phyloP scores from a whole-genome alignment of 2,329 filamentous ascomycete species.

The Ophiostoma angusticollis region DNA sequence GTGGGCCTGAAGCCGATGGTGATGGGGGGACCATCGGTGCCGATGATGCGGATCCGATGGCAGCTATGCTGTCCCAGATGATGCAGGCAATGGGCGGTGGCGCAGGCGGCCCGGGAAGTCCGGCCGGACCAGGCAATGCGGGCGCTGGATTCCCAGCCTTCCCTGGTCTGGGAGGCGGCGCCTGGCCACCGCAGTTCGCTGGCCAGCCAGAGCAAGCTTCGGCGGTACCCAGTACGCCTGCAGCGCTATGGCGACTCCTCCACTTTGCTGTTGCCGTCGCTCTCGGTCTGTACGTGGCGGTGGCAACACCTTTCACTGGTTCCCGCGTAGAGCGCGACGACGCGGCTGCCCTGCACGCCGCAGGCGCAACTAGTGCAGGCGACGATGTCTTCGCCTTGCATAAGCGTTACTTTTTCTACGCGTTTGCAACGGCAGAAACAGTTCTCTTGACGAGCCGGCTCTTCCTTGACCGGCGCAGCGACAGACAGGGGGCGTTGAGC shows the following conservation, averaged over 20 bases:
- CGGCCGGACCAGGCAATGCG: conserved; percentile 15
- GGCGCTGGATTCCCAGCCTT: not conserved
- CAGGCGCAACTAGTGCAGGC: not conserved
- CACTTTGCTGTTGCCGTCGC: conserved; percentile 60
- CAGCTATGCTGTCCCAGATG: conserved; percentile 66
- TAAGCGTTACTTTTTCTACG: conserved; percentile 49
- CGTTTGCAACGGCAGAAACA: conserved; percentile 69
- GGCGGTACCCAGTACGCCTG: conserved; percentile 20
- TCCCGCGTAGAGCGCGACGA: conserved; percentile 45
- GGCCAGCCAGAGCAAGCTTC: conserved; percentile 21
- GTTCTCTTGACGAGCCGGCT: conserved; percentile 58
- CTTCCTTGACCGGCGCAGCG: conserved; percentile 48
- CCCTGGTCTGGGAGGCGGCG: conserved; percentile 14
- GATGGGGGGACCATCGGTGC: conserved; percentile 11
- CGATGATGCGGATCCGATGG: conserved; percentile 49
- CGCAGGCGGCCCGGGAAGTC: conserved; percentile 17
- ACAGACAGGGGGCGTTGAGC: not conserved
- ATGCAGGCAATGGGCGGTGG: conserved; percentile 38
- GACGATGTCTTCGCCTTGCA: conserved; percentile 10
- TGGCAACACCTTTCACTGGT: conserved; percentile 57
- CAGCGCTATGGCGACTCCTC: conserved; percentile 55
- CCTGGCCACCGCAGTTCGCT: no score
- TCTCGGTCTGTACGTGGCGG: conserved; percentile 57
- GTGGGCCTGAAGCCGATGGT: conserved; percentile 14
- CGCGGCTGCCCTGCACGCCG: conserved; percentile 24